Conservation (phyloP, 208 protist species). For the Leishmania tropica region DNA sequence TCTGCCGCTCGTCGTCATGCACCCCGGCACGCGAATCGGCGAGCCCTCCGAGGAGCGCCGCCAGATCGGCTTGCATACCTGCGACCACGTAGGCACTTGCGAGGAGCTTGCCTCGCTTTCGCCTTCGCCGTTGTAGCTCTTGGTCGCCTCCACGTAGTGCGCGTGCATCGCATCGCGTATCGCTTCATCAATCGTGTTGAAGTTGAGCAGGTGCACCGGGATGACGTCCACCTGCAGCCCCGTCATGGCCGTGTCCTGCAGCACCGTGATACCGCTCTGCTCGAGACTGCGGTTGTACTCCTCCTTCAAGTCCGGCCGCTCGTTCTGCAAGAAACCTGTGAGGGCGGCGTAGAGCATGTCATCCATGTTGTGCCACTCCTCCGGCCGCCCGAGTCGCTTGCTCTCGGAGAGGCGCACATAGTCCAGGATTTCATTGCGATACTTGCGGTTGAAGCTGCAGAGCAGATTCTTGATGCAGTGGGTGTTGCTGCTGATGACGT, state of each 20-base stretch:
- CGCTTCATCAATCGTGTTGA: slow-evolving; percentile 65
- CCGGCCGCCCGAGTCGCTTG: slow-evolving; percentile 40
- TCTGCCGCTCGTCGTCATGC: slow-evolving; percentile 15
- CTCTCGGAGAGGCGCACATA: slow-evolving; percentile 47
- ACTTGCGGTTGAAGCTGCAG: slow-evolving; percentile 77
- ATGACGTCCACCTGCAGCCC: slow-evolving; percentile 87
- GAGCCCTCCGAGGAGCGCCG: slow-evolving; percentile 8
- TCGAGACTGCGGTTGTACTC: slow-evolving; percentile 70
- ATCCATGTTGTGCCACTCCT: slow-evolving; percentile 73
- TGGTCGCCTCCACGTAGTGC: slow-evolving; percentile 18
- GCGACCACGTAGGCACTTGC: slow-evolving; percentile 24
- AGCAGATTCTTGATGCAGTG: slow-evolving; percentile 92
- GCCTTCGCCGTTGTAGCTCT: slow-evolving; percentile 1
- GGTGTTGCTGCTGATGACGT: slow-evolving; percentile 92
- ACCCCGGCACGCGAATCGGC: slow-evolving; percentile 8
- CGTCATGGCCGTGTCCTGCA: slow-evolving; percentile 87
- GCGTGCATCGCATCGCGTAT: slow-evolving; percentile 45
- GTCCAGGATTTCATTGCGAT: slow-evolving; percentile 59
- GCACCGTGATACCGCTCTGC: slow-evolving; percentile 69
- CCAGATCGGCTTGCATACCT: slow-evolving; percentile 42
- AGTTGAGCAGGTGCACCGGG: slow-evolving; percentile 65
- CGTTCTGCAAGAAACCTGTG: slow-evolving; percentile 55
- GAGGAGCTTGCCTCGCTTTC: slow-evolving; percentile 15
- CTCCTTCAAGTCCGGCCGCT: slow-evolving; percentile 67
- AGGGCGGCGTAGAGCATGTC: slow-evolving; percentile 79